Evolutionary conservation across 179 eudicot genomes (phyloP).

Genomic region (Spergularia azorica): DNA sequence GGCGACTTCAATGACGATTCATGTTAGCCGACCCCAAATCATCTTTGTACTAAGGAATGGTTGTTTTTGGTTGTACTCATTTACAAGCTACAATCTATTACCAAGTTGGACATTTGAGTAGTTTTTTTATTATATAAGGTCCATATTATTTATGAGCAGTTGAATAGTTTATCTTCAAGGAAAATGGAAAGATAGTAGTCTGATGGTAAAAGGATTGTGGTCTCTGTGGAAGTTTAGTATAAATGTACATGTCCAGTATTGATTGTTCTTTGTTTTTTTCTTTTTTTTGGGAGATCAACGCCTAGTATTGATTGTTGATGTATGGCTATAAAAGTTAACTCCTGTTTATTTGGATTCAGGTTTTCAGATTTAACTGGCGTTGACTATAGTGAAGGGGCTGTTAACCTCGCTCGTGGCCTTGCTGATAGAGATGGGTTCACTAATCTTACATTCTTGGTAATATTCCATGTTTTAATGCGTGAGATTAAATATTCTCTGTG

Average conservation of each 20-base stretch:
- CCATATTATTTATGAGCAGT: not conserved
- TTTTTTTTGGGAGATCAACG: not conserved
- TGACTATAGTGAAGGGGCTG: constrained; percentile 96
- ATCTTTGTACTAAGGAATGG: no score
- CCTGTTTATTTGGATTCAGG: constrained; percentile 41
- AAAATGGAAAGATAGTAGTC: not conserved
- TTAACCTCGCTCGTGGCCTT: constrained; percentile 85
- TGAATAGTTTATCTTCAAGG: not conserved
- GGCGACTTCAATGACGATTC: no score
- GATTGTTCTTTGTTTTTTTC: not conserved
- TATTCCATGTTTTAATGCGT: not conserved
- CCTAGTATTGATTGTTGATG: not conserved
- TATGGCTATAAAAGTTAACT: not conserved
- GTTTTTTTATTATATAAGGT: constrained; percentile 1
- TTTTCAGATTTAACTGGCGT: constrained; percentile 87
- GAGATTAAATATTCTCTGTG: not conserved
- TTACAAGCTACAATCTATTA: not conserved
- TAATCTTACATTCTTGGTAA: constrained; percentile 70
- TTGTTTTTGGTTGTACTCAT: not conserved
- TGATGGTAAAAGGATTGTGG: not conserved
- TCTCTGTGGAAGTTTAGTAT: not conserved
- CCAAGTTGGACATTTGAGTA: not conserved
- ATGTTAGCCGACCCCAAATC: no score
- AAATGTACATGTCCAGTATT: not conserved
- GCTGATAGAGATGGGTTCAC: constrained; percentile 79